phyloP scores from a whole-genome alignment of 116 monocot species.

The Zostera marina region DNA sequence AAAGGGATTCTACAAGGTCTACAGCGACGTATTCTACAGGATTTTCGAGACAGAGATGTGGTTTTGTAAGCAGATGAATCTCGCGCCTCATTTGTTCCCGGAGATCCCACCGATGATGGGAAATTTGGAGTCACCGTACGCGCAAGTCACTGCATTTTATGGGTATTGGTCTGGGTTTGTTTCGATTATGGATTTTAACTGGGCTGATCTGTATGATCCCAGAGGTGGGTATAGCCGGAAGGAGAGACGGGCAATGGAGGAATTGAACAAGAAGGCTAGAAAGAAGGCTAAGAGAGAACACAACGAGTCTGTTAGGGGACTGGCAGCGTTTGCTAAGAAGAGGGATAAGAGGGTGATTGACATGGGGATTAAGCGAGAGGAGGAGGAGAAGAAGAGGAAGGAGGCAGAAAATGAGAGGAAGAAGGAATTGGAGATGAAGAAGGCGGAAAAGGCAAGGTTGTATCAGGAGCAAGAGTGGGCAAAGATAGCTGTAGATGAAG shows the following conservation, averaged over 20 bases:
- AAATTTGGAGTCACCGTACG: conserved; percentile 55
- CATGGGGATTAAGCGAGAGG: conserved; percentile 34
- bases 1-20: conserved; percentile 82
- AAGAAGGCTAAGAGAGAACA: conserved; percentile 73
- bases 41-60: conserved; percentile 50
- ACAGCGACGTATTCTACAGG: conserved; percentile 59
- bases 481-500: conserved; percentile 28
- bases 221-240: conserved; percentile 39
- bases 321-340: conserved; percentile 88
- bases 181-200: conserved; percentile 67
- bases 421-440: conserved; percentile 71
- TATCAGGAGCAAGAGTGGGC: conserved; percentile 82
- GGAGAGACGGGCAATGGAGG: conserved; percentile 70
- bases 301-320: conserved; percentile 56
- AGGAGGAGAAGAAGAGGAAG: conserved; percentile 51
- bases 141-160: conserved; percentile 70
- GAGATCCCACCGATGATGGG: conserved; percentile 54
- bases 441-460: conserved; percentile 38
- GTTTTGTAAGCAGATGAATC: conserved; percentile 26
- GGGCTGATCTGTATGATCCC: conserved; percentile 67
- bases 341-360: conserved; percentile 86
- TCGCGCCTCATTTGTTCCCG: conserved; percentile 11
- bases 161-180: conserved; percentile 66
- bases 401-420: conserved; percentile 73
- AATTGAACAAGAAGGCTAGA: conserved; percentile 75